phyloP scores from a whole-genome alignment of 345 rosid species.

The Mangifera indica region DNA sequence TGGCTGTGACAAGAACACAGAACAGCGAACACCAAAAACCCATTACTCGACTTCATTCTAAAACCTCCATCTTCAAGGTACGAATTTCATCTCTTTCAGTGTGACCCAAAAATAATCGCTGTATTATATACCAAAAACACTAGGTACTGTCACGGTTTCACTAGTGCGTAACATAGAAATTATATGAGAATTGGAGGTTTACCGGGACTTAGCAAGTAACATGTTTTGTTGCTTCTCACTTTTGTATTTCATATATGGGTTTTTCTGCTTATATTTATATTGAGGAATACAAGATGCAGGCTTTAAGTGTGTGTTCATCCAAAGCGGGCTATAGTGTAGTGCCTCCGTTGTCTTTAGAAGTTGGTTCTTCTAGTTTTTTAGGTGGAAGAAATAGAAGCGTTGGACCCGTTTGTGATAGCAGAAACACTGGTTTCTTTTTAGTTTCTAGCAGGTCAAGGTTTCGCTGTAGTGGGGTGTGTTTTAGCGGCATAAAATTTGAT shows the following conservation, averaged over 20 bases:
- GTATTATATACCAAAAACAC: neutral
- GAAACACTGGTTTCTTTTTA: conserved; percentile 28
- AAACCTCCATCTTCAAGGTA: conserved; percentile 13
- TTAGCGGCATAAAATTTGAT: conserved; percentile 26
- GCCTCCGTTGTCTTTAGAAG: conserved; percentile 48
- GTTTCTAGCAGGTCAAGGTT: conserved; percentile 34
- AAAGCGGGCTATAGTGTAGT: conserved; percentile 43
- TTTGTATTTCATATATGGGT: conserved; percentile 28
- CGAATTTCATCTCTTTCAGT: neutral
- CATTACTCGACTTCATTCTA: conserved; percentile 2
- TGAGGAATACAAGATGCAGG: conserved; percentile 52
- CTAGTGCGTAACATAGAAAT: neutral
- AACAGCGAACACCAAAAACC: neutral
- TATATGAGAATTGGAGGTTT: conserved; percentile 6
- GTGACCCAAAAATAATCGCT: neutral
- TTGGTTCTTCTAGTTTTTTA: conserved; percentile 36
- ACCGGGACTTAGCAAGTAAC: conserved; percentile 1
- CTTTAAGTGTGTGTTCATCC: conserved; percentile 53
- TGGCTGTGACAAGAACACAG: conserved; percentile 34
- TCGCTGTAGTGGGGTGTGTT: conserved; percentile 21
- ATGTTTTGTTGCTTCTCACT: conserved; percentile 18
- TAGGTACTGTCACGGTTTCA: neutral
- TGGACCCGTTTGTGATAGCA: conserved; percentile 29
- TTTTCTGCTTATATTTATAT: conserved; percentile 18
- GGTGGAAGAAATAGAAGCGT: conserved; percentile 26